Conservation (phyloP, 148 eudicot species). For the Chenopodium formosanum region DNA sequence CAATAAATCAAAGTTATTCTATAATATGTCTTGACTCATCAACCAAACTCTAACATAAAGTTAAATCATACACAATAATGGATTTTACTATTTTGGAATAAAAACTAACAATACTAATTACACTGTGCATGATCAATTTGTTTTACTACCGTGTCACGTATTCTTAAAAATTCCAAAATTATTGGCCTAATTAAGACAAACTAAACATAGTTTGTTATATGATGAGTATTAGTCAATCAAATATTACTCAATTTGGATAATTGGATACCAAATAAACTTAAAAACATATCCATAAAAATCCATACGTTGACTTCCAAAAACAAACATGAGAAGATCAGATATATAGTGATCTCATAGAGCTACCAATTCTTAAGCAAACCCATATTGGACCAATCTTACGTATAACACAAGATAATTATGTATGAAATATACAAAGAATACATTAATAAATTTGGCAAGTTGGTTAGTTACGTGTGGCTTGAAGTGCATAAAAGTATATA, state of each 20-base stretch:
- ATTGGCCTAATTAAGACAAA: too few species aligned
- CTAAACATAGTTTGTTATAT: too few species aligned
- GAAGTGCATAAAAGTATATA: background rate
- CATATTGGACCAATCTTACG: background rate
- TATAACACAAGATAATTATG: background rate
- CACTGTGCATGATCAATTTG: too few species aligned
- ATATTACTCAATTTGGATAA: background rate
- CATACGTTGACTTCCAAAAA: background rate
- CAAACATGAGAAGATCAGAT: background rate
- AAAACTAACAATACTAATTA: too few species aligned
- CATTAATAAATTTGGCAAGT: conserved; percentile 15
- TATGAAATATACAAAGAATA: background rate
- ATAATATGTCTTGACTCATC: too few species aligned
- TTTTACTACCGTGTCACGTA: too few species aligned
- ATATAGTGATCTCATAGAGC: background rate
- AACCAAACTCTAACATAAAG: too few species aligned
- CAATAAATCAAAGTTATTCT: too few species aligned
- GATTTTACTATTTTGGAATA: too few species aligned
- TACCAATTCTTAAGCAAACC: background rate
- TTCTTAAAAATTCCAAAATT: too few species aligned
- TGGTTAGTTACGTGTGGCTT: conserved; percentile 17
- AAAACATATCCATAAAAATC: background rate
- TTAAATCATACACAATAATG: too few species aligned
- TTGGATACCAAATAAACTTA: too few species aligned
- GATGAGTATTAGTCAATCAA: background rate